A percentile compares a stretch with the other conserved stretches of the same genome.
Conservation (phyloP, 2,329 filamentous ascomycete species). For the Diaporthe ampelina region DNA sequence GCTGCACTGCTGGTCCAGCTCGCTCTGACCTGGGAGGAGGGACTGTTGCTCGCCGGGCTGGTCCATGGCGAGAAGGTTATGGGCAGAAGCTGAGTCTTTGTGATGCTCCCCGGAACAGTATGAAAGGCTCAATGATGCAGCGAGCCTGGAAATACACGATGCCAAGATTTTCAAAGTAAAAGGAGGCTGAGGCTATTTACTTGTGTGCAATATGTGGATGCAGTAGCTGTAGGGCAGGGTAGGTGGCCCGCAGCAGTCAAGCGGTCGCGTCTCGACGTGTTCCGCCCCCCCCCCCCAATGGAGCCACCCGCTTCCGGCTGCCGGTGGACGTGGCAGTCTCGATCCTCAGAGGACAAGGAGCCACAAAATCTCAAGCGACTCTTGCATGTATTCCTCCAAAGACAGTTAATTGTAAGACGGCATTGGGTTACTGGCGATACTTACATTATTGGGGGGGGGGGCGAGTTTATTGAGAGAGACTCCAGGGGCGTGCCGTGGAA, state of each 20-base stretch:
- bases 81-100: neutral
- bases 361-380: neutral
- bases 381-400: no score
- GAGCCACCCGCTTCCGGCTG: neutral
- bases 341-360: neutral
- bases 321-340: neutral
- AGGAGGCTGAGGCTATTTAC: neutral
- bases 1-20: constrained; percentile 17
- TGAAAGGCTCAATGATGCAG: neutral
- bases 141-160: neutral
- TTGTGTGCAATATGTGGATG: neutral
- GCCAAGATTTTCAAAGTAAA: neutral
- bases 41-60: constrained; percentile 38
- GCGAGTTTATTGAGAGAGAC: neutral
- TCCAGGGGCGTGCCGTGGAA: no score
- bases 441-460: no score
- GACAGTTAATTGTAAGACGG: neutral
- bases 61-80: constrained; percentile 28
- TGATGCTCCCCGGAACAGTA: neutral
- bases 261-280: constrained; percentile 7
- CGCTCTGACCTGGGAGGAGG: constrained; percentile 28
- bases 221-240: neutral
- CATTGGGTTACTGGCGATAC: neutral
- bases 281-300: neutral
- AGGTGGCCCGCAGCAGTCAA: neutral